Evolutionary conservation across 345 rosid species (phyloP).

Genomic region (Cardamine chenopodiifolia): DNA sequence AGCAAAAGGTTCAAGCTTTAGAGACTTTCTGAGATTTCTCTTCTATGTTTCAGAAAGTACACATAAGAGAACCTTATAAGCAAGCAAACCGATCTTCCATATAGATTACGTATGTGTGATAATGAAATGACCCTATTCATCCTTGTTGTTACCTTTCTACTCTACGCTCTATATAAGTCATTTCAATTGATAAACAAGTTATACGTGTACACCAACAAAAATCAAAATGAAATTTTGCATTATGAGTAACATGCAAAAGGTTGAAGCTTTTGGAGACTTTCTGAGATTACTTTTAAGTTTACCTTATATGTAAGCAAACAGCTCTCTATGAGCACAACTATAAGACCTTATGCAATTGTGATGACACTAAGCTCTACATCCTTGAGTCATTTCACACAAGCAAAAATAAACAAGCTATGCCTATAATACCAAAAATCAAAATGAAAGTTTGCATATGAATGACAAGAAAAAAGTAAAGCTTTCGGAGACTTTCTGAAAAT

Average conservation of each 20-base stretch:
- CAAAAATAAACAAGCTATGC: too few species aligned
- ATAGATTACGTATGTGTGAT: neutral
- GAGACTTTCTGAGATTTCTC: neutral
- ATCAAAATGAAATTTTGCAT: neutral
- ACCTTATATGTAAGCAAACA: neutral
- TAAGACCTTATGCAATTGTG: neutral
- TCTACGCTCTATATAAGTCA: neutral
- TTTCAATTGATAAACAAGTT: too few species aligned
- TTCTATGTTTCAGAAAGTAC: neutral
- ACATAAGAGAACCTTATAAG: neutral
- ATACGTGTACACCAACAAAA: too few species aligned
- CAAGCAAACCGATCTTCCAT: neutral
- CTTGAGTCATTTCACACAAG: too few species aligned
- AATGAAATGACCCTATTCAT: neutral
- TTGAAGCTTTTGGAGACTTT: neutral
- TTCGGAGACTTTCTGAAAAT: too few species aligned
- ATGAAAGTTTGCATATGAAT: too few species aligned
- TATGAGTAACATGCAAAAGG: neutral
- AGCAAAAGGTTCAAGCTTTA: neutral
- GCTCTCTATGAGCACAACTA: neutral
- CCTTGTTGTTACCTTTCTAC: neutral
- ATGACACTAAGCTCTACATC: neutral
- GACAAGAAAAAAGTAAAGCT: too few species aligned
- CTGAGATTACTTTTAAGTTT: neutral
- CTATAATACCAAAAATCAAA: too few species aligned